Percentiles rank a stretch among this genome's conserved stretches.
These are phyloP conservation scores for Saxophila tyrrhenica DNA, from an alignment of 495 filamentous ascomycete genomes.

Conservation along the genomic window DNA sequence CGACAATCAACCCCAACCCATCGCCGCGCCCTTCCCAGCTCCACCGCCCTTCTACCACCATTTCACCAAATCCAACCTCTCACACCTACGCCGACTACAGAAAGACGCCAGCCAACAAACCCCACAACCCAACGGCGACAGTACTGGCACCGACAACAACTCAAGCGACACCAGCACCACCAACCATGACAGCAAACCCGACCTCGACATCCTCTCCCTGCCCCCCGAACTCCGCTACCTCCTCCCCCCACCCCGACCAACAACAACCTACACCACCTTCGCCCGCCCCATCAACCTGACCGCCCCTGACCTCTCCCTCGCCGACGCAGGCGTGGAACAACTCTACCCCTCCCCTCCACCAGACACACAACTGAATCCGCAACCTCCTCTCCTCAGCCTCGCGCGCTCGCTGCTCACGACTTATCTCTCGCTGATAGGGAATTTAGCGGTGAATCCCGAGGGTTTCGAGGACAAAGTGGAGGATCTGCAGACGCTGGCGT, in stretches of 20 bases:
- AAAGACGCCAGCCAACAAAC: conserved; percentile 1
- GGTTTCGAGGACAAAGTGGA: conserved; percentile 51
- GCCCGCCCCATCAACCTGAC: conserved; percentile 58
- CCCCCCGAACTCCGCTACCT: conserved; percentile 68
- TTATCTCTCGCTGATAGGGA: conserved; percentile 68
- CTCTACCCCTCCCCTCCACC: conserved; percentile 16
- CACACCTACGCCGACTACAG: conserved; percentile 46
- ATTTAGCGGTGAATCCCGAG: conserved; percentile 51
- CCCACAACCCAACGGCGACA: conserved; percentile 22
- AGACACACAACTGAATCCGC: conserved; percentile 48
- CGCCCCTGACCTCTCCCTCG: conserved; percentile 36
- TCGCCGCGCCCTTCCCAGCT: conserved; percentile 56
- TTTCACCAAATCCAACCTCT: conserved; percentile 70
- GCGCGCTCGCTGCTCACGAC: conserved; percentile 73
- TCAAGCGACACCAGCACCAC: not conserved
- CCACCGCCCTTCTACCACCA: conserved; percentile 84
- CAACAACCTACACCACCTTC: conserved; percentile 61
- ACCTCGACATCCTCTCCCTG: conserved; percentile 41
- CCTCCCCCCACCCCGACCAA: conserved; percentile 62
- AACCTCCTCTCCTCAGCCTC: conserved; percentile 63
- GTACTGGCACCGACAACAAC: conserved; percentile 13
- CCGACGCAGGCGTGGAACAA: conserved; percentile 10
- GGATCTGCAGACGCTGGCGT: conserved; percentile 65
- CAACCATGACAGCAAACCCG: conserved; percentile 2
- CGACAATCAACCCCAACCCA: conserved; percentile 6